Percentiles rank a stretch among this genome's conserved stretches.
These are phyloP conservation scores for Didymella lethalis DNA, from an alignment of 2,329 filamentous ascomycete genomes.

Conservation along the genomic window DNA sequence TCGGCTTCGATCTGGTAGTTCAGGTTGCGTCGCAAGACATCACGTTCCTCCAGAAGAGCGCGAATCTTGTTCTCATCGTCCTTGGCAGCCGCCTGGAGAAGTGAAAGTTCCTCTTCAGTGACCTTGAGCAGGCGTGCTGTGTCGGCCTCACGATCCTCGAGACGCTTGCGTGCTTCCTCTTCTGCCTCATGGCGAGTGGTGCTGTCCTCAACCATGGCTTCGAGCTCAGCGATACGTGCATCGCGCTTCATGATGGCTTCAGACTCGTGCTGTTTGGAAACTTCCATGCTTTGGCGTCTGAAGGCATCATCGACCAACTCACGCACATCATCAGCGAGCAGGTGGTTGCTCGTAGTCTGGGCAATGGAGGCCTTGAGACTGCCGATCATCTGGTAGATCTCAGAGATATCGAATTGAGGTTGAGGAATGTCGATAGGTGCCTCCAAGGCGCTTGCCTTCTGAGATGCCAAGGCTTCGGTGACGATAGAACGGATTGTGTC, in stretches of 20 bases:
- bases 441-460: slow-evolving; percentile 41
- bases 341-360: slow-evolving; percentile 54
- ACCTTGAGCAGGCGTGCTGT: slow-evolving; percentile 56
- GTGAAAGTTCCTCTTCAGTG: slow-evolving; percentile 59
- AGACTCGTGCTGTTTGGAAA: slow-evolving; percentile 40
- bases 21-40: slow-evolving; percentile 51
- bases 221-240: slow-evolving; percentile 46
- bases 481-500: slow-evolving; percentile 48
- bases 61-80: slow-evolving; percentile 55
- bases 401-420: slow-evolving; percentile 50
- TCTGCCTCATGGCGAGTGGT: slow-evolving; percentile 50
- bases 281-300: slow-evolving; percentile 44
- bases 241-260: slow-evolving; percentile 45
- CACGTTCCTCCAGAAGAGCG: slow-evolving; percentile 54
- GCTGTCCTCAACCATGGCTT: slow-evolving; percentile 47
- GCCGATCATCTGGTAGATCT: slow-evolving; percentile 57
- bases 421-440: slow-evolving; percentile 47
- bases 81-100: slow-evolving; percentile 53
- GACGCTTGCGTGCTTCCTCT: slow-evolving; percentile 51
- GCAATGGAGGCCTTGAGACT: slow-evolving; percentile 59
- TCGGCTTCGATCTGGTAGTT: slow-evolving; percentile 52
- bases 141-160: slow-evolving; percentile 56
- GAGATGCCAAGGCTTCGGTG: slow-evolving; percentile 43
- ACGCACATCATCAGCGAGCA: slow-evolving; percentile 56
- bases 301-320: slow-evolving; percentile 50